Evolutionary conservation across 148 eudicot species (phyloP).

Genomic region (Silene latifolia): DNA sequence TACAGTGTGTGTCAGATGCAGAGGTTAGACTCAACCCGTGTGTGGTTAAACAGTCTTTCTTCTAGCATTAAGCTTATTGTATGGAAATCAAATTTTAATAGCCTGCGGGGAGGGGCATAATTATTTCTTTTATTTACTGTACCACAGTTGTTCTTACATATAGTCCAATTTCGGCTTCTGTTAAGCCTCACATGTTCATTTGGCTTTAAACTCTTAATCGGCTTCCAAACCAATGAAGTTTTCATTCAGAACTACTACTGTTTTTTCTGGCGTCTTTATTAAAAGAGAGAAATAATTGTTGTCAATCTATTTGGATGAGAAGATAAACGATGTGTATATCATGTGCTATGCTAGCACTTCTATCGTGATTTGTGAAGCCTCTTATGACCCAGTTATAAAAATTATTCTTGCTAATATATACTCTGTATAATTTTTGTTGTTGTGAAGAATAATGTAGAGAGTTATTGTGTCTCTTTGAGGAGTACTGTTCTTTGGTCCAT

Average conservation of each 20-base stretch:
- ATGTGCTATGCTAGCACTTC: neutral
- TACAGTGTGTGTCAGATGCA: constrained; percentile 74
- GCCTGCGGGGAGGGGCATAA: neutral
- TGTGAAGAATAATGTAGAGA: too few relatives aligned
- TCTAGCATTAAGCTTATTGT: neutral
- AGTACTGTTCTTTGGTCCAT: neutral
- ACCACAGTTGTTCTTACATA: neutral
- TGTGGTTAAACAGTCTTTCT: neutral
- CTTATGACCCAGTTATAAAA: too few relatives aligned
- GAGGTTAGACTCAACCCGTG: constrained; percentile 48
- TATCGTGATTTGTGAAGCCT: too few relatives aligned
- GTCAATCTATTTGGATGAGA: neutral
- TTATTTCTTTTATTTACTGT: neutral
- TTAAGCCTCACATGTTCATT: neutral
- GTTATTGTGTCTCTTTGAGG: neutral
- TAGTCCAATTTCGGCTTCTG: neutral
- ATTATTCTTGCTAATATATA: too few relatives aligned
- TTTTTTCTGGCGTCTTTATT: neutral
- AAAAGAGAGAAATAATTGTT: neutral
- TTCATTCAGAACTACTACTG: neutral
- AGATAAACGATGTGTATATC: neutral
- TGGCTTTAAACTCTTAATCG: neutral
- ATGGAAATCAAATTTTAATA: neutral
- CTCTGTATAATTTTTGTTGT: too few relatives aligned
- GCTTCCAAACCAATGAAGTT: neutral